phyloP scores from a whole-genome alignment of 1,284 basidiomycete genomes.

The Leccinum angustisporum region DNA sequence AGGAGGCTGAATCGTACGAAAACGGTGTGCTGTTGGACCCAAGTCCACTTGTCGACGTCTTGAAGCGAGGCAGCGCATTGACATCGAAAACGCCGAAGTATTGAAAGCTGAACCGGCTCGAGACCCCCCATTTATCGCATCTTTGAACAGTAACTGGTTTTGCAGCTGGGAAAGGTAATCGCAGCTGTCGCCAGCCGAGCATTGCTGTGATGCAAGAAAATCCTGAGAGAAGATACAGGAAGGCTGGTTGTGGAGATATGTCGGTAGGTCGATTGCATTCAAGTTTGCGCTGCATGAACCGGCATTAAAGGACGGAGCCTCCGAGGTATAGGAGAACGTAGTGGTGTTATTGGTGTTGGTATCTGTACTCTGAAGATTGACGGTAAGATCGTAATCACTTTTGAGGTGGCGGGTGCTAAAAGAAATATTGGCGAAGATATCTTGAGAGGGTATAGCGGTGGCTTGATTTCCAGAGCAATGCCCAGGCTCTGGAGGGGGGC shows the following conservation, averaged over 20 bases:
- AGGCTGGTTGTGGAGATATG: constrained; percentile 10
- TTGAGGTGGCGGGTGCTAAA: constrained; percentile 13
- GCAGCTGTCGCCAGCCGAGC: background rate
- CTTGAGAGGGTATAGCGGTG: constrained; percentile 13
- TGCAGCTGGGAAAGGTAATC: constrained; percentile 19
- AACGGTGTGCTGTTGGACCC: constrained; percentile 8
- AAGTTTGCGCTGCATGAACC: background rate
- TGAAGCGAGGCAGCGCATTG: constrained; percentile 22
- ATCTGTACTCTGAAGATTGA: constrained; percentile 10
- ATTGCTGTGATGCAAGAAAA: constrained; percentile 15
- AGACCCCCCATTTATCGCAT: constrained; percentile 13
- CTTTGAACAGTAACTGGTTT: constrained; percentile 17
- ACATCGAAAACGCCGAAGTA: constrained; percentile 22
- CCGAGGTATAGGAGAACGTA: constrained; percentile 8
- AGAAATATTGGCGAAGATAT: constrained; percentile 12
- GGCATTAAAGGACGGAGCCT: constrained; percentile 5
- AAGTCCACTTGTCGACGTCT: constrained; percentile 23
- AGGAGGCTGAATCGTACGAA: constrained; percentile 10
- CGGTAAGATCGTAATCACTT: constrained; percentile 15
- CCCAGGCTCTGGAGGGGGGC: constrained; percentile 14
- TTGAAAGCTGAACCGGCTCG: constrained; percentile 14
- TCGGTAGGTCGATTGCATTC: constrained; percentile 6
- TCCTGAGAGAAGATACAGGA: constrained; percentile 9
- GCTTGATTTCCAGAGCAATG: constrained; percentile 7
- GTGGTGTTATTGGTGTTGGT: constrained; percentile 1